These are phyloP conservation scores for Saccharomyces eubayanus DNA, from an alignment of 805 yeast genomes.

Conservation along the genomic window DNA sequence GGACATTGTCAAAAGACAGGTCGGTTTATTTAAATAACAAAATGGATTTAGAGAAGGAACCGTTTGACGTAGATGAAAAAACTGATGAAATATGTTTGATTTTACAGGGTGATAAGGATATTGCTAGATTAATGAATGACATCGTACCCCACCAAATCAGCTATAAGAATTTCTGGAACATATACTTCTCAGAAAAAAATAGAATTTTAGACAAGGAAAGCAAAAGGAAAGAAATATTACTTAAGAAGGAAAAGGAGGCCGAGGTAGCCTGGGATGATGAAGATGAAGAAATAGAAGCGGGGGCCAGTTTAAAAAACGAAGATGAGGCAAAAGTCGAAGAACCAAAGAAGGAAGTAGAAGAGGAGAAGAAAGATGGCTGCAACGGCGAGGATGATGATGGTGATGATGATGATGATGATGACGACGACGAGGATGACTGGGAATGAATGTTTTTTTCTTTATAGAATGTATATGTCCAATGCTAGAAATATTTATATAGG, in stretches of 20 bases:
- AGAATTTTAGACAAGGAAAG: constrained; percentile 54
- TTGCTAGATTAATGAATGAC: constrained; percentile 46
- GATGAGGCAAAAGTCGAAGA: constrained; percentile 3
- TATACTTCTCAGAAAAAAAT: constrained; percentile 50
- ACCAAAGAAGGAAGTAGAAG: constrained; percentile 27
- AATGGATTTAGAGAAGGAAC: constrained; percentile 7
- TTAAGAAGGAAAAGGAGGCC: constrained; percentile 33
- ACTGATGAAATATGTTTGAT: constrained; percentile 45
- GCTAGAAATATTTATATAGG: neutral
- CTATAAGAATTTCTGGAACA: constrained; percentile 64
- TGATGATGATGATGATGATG: constrained; percentile 42
- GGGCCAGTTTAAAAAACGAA: constrained; percentile 4
- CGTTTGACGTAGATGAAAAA: constrained; percentile 36
- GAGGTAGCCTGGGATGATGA: constrained; percentile 33
- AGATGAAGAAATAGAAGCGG: constrained; percentile 7
- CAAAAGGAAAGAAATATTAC: constrained; percentile 55
- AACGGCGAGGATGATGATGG: constrained; percentile 33
- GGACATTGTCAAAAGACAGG: constrained; percentile 43
- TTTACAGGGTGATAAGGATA: constrained; percentile 41
- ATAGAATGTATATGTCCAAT: neutral
- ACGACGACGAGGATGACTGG: constrained; percentile 55
- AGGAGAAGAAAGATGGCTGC: constrained; percentile 35
- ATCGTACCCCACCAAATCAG: constrained; percentile 59
- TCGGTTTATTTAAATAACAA: constrained; percentile 34
- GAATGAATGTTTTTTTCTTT: constrained; percentile 32